Percentiles rank a stretch among this genome's conserved stretches.
Evolutionary conservation across 129 eudicot species (phyloP).

Genomic region (Logfia minima): DNA sequence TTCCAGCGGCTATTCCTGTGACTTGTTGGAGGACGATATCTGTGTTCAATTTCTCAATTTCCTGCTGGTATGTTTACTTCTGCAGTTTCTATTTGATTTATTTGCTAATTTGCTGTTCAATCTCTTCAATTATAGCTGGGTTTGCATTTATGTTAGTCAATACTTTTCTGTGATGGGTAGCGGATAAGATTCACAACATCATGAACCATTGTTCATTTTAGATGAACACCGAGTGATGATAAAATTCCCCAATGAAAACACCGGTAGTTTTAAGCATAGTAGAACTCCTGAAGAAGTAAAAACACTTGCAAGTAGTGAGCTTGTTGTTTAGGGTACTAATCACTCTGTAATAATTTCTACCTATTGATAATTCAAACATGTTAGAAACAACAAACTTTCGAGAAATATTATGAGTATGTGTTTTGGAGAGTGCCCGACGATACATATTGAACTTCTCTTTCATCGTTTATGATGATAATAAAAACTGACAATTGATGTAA

Average conservation of each 20-base stretch:
- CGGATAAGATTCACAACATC: background rate
- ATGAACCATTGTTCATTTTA: background rate
- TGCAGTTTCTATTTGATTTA: background rate
- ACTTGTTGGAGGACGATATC: background rate
- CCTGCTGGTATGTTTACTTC: background rate
- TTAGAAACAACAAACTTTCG: background rate
- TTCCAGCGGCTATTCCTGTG: background rate
- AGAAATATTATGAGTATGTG: background rate
- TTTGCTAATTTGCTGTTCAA: background rate
- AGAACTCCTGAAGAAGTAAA: background rate
- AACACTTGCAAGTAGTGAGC: background rate
- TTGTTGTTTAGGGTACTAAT: background rate
- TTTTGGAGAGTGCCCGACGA: background rate
- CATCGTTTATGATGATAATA: no score
- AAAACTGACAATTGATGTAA: no score
- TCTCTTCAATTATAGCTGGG: background rate
- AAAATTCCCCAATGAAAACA: background rate
- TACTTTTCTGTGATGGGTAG: background rate
- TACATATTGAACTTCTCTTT: background rate
- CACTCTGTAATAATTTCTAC: background rate
- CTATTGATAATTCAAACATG: background rate
- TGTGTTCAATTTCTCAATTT: background rate
- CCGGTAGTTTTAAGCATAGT: background rate
- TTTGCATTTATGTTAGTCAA: background rate
- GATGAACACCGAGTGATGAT: constrained; percentile 11